Conservation (phyloP, 495 filamentous ascomycete genomes). For the Cryomyces minteri region DNA sequence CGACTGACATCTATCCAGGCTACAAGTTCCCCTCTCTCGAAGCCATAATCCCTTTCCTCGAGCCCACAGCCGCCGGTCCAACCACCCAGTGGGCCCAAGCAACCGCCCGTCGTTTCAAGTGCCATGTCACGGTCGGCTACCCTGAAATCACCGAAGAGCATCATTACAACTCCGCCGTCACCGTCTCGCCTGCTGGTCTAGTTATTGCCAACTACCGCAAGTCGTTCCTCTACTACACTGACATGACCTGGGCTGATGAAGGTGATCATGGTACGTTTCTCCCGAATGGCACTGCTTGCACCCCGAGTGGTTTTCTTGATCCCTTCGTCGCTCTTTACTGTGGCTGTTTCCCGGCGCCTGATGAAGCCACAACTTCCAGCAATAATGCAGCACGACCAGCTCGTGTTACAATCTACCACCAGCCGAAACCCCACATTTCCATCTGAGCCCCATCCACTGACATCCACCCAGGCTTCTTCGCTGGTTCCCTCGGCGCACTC, state of each 20-base stretch:
- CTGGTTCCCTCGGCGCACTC: constrained; percentile 5
- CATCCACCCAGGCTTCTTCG: neutral
- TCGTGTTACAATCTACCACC: neutral
- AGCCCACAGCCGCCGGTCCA: constrained; percentile 53
- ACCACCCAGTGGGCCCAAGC: constrained; percentile 64
- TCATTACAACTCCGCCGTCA: constrained; percentile 70
- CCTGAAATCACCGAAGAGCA: constrained; percentile 37
- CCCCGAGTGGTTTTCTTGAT: too few relatives aligned
- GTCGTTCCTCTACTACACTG: constrained; percentile 73
- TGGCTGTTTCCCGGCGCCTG: too few relatives aligned
- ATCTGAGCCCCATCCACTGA: neutral
- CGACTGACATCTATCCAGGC: constrained; percentile 27
- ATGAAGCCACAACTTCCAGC: constrained; percentile 3
- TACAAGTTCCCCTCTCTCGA: constrained; percentile 77
- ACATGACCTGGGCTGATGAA: constrained; percentile 80
- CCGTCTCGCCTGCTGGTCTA: constrained; percentile 54
- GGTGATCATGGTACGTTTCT: constrained; percentile 20
- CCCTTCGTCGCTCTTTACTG: too few relatives aligned
- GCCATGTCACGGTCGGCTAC: constrained; percentile 78
- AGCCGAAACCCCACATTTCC: neutral
- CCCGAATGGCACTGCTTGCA: constrained; percentile 26
- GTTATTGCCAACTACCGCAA: constrained; percentile 77
- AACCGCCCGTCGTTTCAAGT: constrained; percentile 51
- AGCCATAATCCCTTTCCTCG: constrained; percentile 65
- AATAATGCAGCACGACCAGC: neutral